A percentile compares a stretch with the other conserved stretches of the same genome.
Evolutionary conservation across 1,284 basidiomycete species (phyloP).

Genomic region (Boletellus sp.): DNA sequence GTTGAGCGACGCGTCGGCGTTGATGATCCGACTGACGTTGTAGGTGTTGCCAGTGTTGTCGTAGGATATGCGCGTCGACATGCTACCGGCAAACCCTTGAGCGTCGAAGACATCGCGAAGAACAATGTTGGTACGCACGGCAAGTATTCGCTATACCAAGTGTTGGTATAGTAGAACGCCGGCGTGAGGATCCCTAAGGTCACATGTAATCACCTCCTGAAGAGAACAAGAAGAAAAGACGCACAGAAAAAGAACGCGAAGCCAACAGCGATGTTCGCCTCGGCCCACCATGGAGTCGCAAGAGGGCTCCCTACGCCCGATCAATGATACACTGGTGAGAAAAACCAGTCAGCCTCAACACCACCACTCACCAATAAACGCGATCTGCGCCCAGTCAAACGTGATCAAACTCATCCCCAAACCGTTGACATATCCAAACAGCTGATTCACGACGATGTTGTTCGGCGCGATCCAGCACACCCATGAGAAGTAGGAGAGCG

Average conservation of each 20-base stretch:
- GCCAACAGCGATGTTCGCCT: slow-evolving; percentile 76
- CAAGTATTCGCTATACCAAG: slow-evolving; percentile 59
- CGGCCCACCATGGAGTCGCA: slow-evolving; percentile 71
- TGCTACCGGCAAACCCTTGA: slow-evolving; percentile 23
- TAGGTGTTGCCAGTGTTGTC: slow-evolving; percentile 67
- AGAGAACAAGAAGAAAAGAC: background rate
- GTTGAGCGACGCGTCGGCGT: slow-evolving; percentile 56
- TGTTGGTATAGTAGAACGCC: slow-evolving; percentile 59
- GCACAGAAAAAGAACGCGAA: slow-evolving; percentile 73
- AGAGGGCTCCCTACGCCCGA: slow-evolving; percentile 44
- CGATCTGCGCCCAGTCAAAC: slow-evolving; percentile 66
- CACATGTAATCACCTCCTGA: background rate
- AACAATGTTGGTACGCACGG: slow-evolving; percentile 32
- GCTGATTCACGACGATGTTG: slow-evolving; percentile 58
- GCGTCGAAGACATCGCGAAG: background rate
- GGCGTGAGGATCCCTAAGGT: slow-evolving; percentile 59
- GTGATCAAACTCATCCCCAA: slow-evolving; percentile 67
- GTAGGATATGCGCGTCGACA: slow-evolving; percentile 52
- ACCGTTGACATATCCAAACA: slow-evolving; percentile 77
- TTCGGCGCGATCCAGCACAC: slow-evolving; percentile 78
- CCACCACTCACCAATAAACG: slow-evolving; percentile 24
- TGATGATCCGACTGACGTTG: slow-evolving; percentile 66
- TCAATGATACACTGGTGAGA: background rate
- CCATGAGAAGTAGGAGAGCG: slow-evolving; percentile 62
- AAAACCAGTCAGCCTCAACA: background rate